Base-by-base conservation (phyloP, 2,329 filamentous ascomycete genomes). In the Seiridium cupressi region DNA sequence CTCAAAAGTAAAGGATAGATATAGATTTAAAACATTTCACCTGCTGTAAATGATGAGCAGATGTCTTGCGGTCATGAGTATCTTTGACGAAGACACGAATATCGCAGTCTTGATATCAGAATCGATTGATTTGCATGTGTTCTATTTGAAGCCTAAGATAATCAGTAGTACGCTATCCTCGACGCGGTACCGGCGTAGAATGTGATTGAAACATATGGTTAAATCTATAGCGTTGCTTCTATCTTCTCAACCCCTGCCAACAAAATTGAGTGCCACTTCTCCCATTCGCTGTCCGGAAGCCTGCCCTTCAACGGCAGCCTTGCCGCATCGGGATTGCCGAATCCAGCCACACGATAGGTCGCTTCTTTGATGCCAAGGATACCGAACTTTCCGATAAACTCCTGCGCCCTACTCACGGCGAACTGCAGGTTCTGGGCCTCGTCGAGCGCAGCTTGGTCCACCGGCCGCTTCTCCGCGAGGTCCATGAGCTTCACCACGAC, bases 311-410 rank as follows among this genome's bases (percentile, higher is more conserved):
- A 74, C 3, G 86, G 87, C 63, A 88, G 70, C 55, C 87, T 76
- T 3, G 84, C 86, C 1, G 84, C 85, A 64, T 84, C 84, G 60
- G 79, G 73, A 35, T 82, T 82, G 1, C 86, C 86, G 57, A 87
- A 77, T 0, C 84, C 81, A 53, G 84, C 79, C 5, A 87, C 77
- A 46, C 83, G 76, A 61, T 78, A 81, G 5, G 86, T 77, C 1
- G 81, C 85, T 73, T 89, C 86, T 67, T 87, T 87, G 69, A 89
- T 87, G 1, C 87, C 87, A 2, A 89, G 77, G 5, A 86, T 83
- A 3, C 86, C 86, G 69, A 80, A 84, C 64, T 79, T 81, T 6
- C 82, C 87, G 61, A 89, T 81, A 59, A 84, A 81, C 71, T 88
- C 86, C 73, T 89, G 86, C 1, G 84, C 83, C 26, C 79, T 75